Evolutionary conservation across 2,329 filamentous ascomycete species (phyloP), one percentile per base, ranked within the genome.

Genomic region (Microdochium paspali): DNA sequence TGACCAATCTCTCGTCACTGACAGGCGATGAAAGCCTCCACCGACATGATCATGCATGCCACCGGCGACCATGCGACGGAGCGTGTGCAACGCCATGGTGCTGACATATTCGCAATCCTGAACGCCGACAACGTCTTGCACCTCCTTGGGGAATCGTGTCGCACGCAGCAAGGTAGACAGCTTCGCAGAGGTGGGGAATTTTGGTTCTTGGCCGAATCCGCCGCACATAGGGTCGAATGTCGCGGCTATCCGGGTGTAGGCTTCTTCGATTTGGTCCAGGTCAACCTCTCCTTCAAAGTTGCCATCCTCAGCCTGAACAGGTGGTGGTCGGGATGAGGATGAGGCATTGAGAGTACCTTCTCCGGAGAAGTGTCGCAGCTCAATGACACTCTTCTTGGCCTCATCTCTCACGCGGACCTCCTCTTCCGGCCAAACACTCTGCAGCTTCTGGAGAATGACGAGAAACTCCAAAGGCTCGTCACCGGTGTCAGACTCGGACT

Each of bases 1-100:
- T 52, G 85, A 87, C 93, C 93, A 98, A 66, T 97, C 87, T 13
- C 82, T 72, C 0, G 91, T 97, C 7, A 95, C 85, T 13, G 89
- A 95, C 62, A 95, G 96, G 46, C 91, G 80, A 30, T 74, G 68
- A 54, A 81, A 80, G 3, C 78, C 78, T 6, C 69, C 70, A 1
- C 75, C 74, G 9, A 81, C 61, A 48, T 81, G 78, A 50, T 82
- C 78, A 46, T 73, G 67, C 51, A 82, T 56, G 4, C 73, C 75
- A 45, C 77, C 72, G 45, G 76, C 69, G 2, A 71, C 67, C 13
- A 97, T 93, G 49, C 81, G 82, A 32, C 86, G 77, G 44, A 98
- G 68, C 0, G 90, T 96, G 49, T 84, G 77, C 21, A 95, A 64
- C 1, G 85, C 88, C 82, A 96, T 96, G 6, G 80, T 73, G 18